Evolutionary conservation across 2,329 filamentous ascomycete genomes (phyloP).

Genomic region (Diatrype stigma): DNA sequence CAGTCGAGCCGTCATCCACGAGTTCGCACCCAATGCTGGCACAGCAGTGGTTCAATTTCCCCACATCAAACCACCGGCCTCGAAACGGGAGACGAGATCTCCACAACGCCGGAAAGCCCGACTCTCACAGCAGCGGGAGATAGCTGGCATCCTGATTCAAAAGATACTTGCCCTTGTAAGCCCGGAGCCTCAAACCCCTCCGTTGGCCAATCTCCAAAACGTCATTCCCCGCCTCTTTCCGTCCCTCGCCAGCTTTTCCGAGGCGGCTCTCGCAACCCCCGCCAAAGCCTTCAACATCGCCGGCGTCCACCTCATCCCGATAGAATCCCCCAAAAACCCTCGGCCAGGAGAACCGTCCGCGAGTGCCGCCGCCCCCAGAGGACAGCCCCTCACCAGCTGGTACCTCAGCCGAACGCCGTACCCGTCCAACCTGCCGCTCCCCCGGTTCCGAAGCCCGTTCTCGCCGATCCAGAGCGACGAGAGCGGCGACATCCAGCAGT

Average conservation of each 20-base stretch:
- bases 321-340: conserved; percentile 20
- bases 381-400: conserved; percentile 31
- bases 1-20: conserved; percentile 39
- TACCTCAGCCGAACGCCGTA: conserved; percentile 45
- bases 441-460: conserved; percentile 18
- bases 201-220: conserved; percentile 40
- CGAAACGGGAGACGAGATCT: conserved; percentile 15
- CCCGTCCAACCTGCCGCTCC: conserved; percentile 32
- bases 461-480: conserved; percentile 7
- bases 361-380: neutral
- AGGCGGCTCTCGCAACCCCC: conserved; percentile 2
- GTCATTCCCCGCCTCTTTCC: conserved; percentile 48
- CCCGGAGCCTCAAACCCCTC: conserved; percentile 41
- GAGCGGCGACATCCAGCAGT: conserved; percentile 5
- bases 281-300: conserved; percentile 47
- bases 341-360: neutral
- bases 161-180: conserved; percentile 47
- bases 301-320: conserved; percentile 43
- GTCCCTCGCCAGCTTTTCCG: conserved; percentile 26
- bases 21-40: conserved; percentile 45
- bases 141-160: conserved; percentile 44
- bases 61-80: conserved; percentile 17
- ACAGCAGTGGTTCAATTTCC: conserved; percentile 45
- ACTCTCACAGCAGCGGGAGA: conserved; percentile 33
- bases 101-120: conserved; percentile 22